Percentiles rank a stretch among this genome's conserved stretches.
Conservation (phyloP, 108 stramenopile genomes). For the Nitzschia palea region DNA sequence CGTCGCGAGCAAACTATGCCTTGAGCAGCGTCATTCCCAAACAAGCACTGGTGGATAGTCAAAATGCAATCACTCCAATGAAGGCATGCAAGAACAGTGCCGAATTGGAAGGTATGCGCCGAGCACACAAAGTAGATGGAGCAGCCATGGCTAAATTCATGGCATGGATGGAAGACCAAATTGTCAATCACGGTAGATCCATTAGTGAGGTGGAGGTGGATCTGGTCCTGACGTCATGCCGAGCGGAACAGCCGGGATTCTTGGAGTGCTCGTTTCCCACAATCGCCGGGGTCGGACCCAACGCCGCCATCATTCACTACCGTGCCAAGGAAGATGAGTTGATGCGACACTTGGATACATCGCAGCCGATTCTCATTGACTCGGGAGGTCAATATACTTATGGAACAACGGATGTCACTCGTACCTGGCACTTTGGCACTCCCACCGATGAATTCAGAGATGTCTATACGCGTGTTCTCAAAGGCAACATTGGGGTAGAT, state of each 20-base stretch:
- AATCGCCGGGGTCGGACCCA: conserved; percentile 93
- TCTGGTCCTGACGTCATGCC: conserved; percentile 74
- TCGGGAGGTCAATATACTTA: conserved; percentile 92
- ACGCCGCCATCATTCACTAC: conserved; percentile 98
- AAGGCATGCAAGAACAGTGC: conserved; percentile 92
- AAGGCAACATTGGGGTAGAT: conserved; percentile 95
- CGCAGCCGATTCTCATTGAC: conserved; percentile 88
- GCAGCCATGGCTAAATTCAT: conserved; percentile 93
- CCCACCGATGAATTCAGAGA: conserved; percentile 71
- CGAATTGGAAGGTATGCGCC: conserved; percentile 93
- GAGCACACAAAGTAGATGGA: conserved; percentile 93
- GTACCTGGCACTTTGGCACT: conserved; percentile 95
- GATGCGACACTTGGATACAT: conserved; percentile 66
- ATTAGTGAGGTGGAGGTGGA: conserved; percentile 92
- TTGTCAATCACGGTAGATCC: conserved; percentile 51
- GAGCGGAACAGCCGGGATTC: conserved; percentile 80
- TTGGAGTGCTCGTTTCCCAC: conserved; percentile 88
- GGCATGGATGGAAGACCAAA: conserved; percentile 79
- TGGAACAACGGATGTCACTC: conserved; percentile 98
- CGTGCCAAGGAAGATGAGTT: conserved; percentile 70
- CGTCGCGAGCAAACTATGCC: conserved; percentile 64
- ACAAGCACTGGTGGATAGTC: conserved; percentile 45
- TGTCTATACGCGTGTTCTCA: conserved; percentile 90
- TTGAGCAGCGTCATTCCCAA: conserved; percentile 61
- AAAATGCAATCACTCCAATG: conserved; percentile 89